Percentiles rank a stretch among this genome's conserved stretches.
Conservation (phyloP, 495 filamentous ascomycete species). For the Cenococcum geophilum region DNA sequence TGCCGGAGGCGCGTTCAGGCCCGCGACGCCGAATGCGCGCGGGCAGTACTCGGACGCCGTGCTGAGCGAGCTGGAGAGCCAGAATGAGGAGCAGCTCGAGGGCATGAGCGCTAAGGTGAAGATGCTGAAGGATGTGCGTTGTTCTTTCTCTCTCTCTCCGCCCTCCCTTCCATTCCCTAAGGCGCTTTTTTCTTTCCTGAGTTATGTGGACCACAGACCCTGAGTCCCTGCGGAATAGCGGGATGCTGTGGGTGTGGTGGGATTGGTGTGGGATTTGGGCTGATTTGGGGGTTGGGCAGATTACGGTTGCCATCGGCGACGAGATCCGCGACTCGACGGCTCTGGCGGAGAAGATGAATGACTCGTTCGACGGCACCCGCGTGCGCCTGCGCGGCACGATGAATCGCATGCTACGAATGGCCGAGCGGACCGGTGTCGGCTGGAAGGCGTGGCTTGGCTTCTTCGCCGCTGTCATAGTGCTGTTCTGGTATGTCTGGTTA, state of each 20-base stretch:
- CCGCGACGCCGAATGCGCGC: constrained; percentile 81
- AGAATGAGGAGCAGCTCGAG: constrained; percentile 86
- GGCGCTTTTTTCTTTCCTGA: background rate
- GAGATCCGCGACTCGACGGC: constrained; percentile 85
- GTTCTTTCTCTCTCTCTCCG: constrained; percentile 11
- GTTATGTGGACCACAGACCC: too few species aligned
- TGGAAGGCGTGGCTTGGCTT: constrained; percentile 92
- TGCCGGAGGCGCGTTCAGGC: constrained; percentile 43
- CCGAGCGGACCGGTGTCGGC: constrained; percentile 81
- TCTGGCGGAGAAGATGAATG: constrained; percentile 83
- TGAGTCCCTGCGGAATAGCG: too few species aligned
- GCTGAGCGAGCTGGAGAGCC: constrained; percentile 85
- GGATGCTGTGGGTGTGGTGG: background rate
- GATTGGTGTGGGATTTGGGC: background rate
- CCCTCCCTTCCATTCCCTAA: too few species aligned
- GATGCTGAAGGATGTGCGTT: constrained; percentile 82
- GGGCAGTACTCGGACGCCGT: constrained; percentile 94
- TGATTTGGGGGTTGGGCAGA: constrained; percentile 43
- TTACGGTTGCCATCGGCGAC: constrained; percentile 87
- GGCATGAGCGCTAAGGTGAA: constrained; percentile 85
- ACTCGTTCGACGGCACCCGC: constrained; percentile 79
- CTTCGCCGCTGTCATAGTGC: constrained; percentile 66
- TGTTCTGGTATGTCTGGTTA: constrained; percentile 92
- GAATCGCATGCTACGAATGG: constrained; percentile 96
- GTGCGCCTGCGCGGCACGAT: constrained; percentile 79